Percentiles rank a stretch among this genome's conserved stretches.
phyloP scores from a whole-genome alignment of 306 rosid species.

The Vigna hirtella region DNA sequence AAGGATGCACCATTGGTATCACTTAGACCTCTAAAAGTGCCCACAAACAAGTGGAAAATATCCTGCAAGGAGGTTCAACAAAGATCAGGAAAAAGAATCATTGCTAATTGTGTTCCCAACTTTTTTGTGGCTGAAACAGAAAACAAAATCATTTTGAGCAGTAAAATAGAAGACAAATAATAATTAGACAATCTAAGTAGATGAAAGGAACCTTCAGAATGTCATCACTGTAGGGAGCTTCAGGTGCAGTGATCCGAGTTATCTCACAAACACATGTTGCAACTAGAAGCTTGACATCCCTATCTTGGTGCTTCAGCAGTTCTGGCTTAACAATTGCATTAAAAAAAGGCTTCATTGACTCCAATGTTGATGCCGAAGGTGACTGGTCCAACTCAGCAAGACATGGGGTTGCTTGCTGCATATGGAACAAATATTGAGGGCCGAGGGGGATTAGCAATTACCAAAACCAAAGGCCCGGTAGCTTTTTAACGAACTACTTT shows the following conservation, averaged over 20 bases:
- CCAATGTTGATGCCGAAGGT: conserved; percentile 73
- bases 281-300: conserved; percentile 93
- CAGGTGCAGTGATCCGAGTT: conserved; percentile 98
- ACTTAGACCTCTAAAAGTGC: conserved; percentile 87
- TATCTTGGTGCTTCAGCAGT: conserved; percentile 91
- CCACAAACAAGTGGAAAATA: conserved; percentile 83
- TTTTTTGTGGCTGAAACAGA: neutral
- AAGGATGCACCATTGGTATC: conserved; percentile 95
- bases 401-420: conserved; percentile 89
- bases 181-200: conserved; percentile 27
- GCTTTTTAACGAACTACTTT: conserved; percentile 18
- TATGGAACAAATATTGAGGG: conserved; percentile 37
- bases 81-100: conserved; percentile 42
- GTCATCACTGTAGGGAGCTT: conserved; percentile 92
- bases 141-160: neutral
- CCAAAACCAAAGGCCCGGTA: conserved; percentile 14
- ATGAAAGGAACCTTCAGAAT: conserved; percentile 75
- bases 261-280: conserved; percentile 97
- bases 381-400: conserved; percentile 96
- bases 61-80: conserved; percentile 69
- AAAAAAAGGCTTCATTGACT: conserved; percentile 87
- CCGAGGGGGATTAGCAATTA: conserved; percentile 3
- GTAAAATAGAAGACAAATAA: conserved; percentile 25
- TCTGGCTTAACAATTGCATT: conserved; percentile 85
- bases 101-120: conserved; percentile 32